Evolutionary conservation across 208 protist species (phyloP).

Genomic region (Endotrypanum monterogeii): DNA sequence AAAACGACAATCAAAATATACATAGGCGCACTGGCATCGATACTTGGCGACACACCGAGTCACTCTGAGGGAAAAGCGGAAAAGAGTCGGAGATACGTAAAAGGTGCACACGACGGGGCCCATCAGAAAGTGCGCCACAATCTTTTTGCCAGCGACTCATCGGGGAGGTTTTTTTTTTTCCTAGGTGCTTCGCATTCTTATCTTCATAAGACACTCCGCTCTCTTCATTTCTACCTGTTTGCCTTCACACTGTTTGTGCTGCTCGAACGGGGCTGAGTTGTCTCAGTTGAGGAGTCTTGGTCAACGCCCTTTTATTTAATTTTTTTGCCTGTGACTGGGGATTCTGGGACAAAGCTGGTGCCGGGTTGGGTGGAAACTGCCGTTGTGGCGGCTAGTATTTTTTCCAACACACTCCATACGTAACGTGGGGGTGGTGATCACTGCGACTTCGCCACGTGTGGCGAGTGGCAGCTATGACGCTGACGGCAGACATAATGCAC

Average conservation of each 20-base stretch:
- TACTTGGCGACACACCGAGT: background rate
- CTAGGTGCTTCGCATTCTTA: background rate
- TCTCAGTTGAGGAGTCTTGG: constrained; percentile 4
- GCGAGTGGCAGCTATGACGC: constrained; percentile 3
- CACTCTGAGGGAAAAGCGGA: too few relatives aligned
- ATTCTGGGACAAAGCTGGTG: background rate
- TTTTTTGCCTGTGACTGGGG: background rate
- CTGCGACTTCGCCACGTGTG: background rate
- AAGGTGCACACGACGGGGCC: background rate
- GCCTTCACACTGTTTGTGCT: background rate
- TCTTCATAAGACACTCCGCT: background rate
- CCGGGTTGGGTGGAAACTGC: background rate
- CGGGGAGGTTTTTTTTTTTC: background rate
- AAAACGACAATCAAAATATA: background rate
- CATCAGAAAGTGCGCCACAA: background rate
- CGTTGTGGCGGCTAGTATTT: background rate
- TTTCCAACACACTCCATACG: background rate
- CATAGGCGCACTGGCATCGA: background rate
- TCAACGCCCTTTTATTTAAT: background rate
- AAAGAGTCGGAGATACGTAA: background rate
- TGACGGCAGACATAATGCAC: background rate
- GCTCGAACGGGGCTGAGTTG: background rate
- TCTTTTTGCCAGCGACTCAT: background rate
- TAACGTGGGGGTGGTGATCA: background rate
- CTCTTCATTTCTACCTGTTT: too few relatives aligned